Evolutionary conservation across 2,329 filamentous ascomycete species (phyloP).

Genomic region (Orbilia oligospora): DNA sequence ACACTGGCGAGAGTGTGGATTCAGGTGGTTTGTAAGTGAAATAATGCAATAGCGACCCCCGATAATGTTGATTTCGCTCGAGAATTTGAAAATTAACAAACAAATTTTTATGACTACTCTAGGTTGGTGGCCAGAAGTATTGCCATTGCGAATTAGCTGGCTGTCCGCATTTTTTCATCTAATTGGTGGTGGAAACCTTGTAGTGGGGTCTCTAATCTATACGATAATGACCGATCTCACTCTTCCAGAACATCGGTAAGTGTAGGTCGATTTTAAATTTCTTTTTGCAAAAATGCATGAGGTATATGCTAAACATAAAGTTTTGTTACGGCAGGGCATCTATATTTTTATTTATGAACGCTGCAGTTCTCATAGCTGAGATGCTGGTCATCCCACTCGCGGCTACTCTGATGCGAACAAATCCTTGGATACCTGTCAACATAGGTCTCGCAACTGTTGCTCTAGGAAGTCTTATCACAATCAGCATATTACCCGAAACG

Average conservation of each 20-base stretch:
- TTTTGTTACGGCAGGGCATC: neutral
- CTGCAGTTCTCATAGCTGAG: neutral
- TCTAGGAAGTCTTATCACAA: constrained; percentile 4
- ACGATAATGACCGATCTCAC: constrained; percentile 5
- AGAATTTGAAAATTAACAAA: neutral
- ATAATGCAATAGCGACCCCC: no score
- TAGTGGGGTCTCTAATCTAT: constrained; percentile 4
- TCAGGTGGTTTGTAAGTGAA: neutral
- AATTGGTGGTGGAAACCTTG: constrained; percentile 3
- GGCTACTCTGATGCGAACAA: neutral
- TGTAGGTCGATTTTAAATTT: no score
- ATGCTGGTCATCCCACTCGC: constrained; percentile 5
- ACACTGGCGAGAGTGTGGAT: constrained; percentile 7
- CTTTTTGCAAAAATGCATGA: no score
- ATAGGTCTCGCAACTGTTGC: constrained; percentile 1
- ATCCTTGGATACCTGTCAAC: constrained; percentile 8
- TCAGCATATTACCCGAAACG: constrained; percentile 4
- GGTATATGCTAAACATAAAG: no score
- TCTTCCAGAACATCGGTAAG: neutral
- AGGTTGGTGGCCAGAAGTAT: constrained; percentile 17
- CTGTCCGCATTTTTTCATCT: constrained; percentile 4
- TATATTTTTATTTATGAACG: constrained; percentile 16
- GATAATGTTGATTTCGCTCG: no score
- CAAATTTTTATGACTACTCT: neutral
- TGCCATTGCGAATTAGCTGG: constrained; percentile 4